Evolutionary conservation across 2,329 filamentous ascomycete species (phyloP).

Genomic region (Trichophaea hybrida): DNA sequence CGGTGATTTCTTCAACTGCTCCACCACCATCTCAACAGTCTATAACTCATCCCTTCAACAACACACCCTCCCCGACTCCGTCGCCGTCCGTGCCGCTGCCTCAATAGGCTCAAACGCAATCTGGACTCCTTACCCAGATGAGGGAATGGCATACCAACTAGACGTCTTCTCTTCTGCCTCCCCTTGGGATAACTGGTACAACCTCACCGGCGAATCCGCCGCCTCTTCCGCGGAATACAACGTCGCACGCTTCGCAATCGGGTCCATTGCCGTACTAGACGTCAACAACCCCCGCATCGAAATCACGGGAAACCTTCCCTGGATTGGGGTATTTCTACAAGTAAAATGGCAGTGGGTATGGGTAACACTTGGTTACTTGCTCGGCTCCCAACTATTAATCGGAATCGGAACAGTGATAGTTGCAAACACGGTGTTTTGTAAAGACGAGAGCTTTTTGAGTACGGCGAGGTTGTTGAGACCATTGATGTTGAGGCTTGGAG

Average conservation of each 20-base stretch:
- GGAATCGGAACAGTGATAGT: background rate
- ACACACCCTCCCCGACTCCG: background rate
- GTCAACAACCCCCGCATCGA: background rate
- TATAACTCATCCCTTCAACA: background rate
- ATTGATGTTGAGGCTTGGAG: background rate
- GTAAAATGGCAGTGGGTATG: background rate
- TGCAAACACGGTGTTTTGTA: background rate
- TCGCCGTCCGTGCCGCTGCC: background rate
- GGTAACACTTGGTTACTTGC: background rate
- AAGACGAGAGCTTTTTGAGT: background rate
- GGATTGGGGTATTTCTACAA: background rate
- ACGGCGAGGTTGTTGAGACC: background rate
- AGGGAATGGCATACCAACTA: background rate
- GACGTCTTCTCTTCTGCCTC: background rate
- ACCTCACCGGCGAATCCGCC: background rate
- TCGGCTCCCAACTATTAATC: background rate
- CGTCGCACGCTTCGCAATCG: background rate
- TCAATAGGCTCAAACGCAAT: background rate
- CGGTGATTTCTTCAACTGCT: conserved; percentile 1
- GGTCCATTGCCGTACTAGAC: background rate
- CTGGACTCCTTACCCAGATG: background rate
- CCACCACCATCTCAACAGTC: background rate
- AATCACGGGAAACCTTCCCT: background rate
- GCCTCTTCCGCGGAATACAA: background rate
- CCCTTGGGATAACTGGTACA: background rate